Base-by-base conservation (phyloP, 345 rosid genomes). In the Ceriops decandra region DNA sequence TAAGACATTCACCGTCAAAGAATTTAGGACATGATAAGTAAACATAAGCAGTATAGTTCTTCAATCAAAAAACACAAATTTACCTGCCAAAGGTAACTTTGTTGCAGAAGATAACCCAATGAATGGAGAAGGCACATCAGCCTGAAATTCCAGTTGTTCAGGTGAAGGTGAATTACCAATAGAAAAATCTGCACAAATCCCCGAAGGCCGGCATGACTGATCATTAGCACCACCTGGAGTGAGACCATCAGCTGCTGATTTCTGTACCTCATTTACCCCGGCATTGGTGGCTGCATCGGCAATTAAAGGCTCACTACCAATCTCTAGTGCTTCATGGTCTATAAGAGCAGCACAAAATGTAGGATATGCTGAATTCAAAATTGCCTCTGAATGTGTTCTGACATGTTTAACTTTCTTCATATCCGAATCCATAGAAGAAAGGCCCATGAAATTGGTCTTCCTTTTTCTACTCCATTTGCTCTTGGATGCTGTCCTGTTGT, bases 51-150 rank as follows among this genome's bases (percentile, higher is more conserved):
- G 10, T 26, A 2, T 56, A 21, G 26, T 24, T 24, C 13, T 56
- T 24, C 28, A 56, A 11, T 8, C 59, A 9, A 56, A 31, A 74
- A 36, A 53, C 20, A 52, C 21, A 31, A 7, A 69, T 74, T 72
- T 24, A 79, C 87, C 71, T 52, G 21, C 36, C 38, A 28, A 49
- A 38, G 64, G 42, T 31, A 33, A 56, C 42, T 63, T 74, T 0
- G 66, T 53, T 1, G 51, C 64, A 57, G 63, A 62, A 15, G 66
- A 68, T 42, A 64, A 60, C 8, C 56, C 57, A 53, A 30, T 49
- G 51, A 32, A 22, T 8, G 26, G 28, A 36, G 66, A 59, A 52
- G 65, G 36, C 36, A 51, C 54, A 53, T 72, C 35, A 21, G 27
- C 49, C 22, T 69, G 53, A 38, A 62, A 26, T 51, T 32, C 54